A percentile compares a stretch with the other conserved stretches of the same genome.
These are phyloP conservation scores for Tulasnella sp. DNA, from an alignment of 768 basidiomycete genomes.

Conservation along the genomic window DNA sequence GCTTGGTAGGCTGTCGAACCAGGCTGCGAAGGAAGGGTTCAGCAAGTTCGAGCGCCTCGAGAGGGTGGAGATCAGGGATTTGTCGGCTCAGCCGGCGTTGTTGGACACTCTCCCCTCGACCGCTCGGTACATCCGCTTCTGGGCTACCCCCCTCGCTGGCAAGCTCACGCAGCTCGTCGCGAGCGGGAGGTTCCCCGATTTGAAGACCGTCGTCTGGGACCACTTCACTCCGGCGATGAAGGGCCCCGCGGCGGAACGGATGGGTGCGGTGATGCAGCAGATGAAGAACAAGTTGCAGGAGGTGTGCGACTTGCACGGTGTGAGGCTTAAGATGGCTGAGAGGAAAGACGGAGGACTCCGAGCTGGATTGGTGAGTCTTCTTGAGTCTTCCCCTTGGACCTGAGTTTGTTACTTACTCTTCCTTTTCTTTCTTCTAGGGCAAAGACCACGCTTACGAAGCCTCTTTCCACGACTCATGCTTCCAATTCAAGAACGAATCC, in stretches of 20 bases:
- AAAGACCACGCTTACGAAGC: neutral
- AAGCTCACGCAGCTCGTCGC: neutral
- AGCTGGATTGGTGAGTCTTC: neutral
- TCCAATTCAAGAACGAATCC: neutral
- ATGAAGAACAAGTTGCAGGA: constrained; percentile 7
- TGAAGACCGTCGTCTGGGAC: constrained; percentile 1
- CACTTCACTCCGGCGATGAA: neutral
- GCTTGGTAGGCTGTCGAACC: neutral
- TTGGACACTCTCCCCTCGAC: neutral
- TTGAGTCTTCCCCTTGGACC: neutral
- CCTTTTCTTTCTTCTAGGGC: neutral
- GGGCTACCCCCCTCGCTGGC: neutral
- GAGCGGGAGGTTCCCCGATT: neutral
- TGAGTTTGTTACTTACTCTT: neutral
- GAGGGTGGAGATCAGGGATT: constrained; percentile 4
- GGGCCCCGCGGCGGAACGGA: neutral
- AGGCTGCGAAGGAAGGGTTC: neutral
- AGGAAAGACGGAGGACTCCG: constrained; percentile 2
- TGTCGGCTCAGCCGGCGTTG: neutral
- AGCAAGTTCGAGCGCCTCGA: neutral
- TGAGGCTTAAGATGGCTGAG: constrained; percentile 3
- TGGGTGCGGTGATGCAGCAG: neutral
- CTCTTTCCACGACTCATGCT: neutral
- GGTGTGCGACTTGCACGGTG: neutral
- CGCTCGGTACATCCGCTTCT: neutral